Base-by-base conservation (phyloP, 2,329 filamentous ascomycete species). In the Blastomyces emzantsi region DNA sequence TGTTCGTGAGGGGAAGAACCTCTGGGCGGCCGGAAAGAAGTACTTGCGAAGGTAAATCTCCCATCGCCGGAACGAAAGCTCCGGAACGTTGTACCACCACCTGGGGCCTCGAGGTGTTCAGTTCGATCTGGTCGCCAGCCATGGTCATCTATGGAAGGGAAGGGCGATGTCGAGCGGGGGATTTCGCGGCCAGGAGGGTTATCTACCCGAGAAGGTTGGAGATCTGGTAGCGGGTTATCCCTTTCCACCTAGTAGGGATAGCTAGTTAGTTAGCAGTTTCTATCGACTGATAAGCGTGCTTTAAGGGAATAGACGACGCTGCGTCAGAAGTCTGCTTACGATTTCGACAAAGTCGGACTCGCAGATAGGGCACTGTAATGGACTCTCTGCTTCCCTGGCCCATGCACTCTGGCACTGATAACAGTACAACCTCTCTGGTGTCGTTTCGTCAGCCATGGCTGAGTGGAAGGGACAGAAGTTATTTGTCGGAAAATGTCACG, bases 401-500 rank as follows among this genome's bases (percentile, higher is more conserved):
- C 92, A 97, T 74, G 96, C 88, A 67, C 89, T 78, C 61, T 83
- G 75, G 78, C 94, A 97, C 65, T 82, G 78, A 76, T 97, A 91
- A 76, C 94, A 99, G 75, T 84, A 95, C 62, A 97, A 87, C 67
- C 85, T 81, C 66, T 77, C 61, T 54, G 68, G 61, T 45, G 64
- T 55, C 33, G 67, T 70, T 33, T 66, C 62, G 64, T 77, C 72
- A 36, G 72, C 72, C 76, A 78, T 77, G 62, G 62, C 61, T n/a
- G 41, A 49, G 17, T 25, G 11, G 11, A 15, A 57, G 33, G 55
- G 13, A 5, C 11, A 15, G 19, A 57, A 41, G 11, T 19, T 57
- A 30, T 55, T 7, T 25, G 36, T n/a, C 7, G 55, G 25, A n/a
- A 15, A 57, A 41, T 22, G 3, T 13, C 55, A 25, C n/a, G 33